A percentile compares a stretch with the other conserved stretches of the same genome.
Conservation (phyloP, 139 green algal genomes). For the Chlorella ohadii region DNA sequence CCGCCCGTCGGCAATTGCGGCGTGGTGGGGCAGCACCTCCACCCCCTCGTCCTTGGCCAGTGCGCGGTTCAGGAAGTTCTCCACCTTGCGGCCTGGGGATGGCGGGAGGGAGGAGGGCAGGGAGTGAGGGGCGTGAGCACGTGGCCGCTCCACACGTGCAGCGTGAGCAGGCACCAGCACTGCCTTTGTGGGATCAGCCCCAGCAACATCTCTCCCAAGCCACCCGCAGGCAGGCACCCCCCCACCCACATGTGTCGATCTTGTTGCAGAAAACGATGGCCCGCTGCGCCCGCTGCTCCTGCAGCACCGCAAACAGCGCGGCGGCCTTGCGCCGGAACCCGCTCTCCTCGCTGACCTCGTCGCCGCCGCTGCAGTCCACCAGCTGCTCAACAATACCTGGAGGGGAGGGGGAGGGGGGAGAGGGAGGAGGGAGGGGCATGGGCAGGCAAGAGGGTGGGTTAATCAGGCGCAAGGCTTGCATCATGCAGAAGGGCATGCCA, state of each 20-base stretch:
- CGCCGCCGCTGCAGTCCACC: constrained; percentile 93
- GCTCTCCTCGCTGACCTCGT: constrained; percentile 79
- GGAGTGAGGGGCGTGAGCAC: too few relatives aligned
- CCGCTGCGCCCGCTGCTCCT: constrained; percentile 41
- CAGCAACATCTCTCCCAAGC: too few relatives aligned
- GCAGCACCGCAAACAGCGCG: constrained; percentile 63
- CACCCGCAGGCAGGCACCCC: neutral
- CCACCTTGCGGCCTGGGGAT: constrained; percentile 70
- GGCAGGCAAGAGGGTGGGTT: neutral
- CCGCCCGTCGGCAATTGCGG: constrained; percentile 72
- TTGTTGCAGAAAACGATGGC: constrained; percentile 92
- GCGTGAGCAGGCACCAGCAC: too few relatives aligned
- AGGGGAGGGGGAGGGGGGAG: neutral
- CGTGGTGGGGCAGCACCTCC: constrained; percentile 85
- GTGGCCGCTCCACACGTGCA: too few relatives aligned
- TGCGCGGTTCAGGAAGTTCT: constrained; percentile 84
- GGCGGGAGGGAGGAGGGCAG: neutral
- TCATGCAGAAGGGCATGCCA: neutral
- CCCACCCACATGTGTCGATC: constrained; percentile 82
- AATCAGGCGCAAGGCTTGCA: neutral
- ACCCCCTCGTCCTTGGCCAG: constrained; percentile 5
- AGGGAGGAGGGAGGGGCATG: too few relatives aligned
- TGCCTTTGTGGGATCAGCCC: too few relatives aligned
- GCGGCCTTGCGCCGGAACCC: constrained; percentile 81
- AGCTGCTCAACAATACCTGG: constrained; percentile 86